phyloP scores from a whole-genome alignment of 768 basidiomycete species.

The Suillus subluteus region DNA sequence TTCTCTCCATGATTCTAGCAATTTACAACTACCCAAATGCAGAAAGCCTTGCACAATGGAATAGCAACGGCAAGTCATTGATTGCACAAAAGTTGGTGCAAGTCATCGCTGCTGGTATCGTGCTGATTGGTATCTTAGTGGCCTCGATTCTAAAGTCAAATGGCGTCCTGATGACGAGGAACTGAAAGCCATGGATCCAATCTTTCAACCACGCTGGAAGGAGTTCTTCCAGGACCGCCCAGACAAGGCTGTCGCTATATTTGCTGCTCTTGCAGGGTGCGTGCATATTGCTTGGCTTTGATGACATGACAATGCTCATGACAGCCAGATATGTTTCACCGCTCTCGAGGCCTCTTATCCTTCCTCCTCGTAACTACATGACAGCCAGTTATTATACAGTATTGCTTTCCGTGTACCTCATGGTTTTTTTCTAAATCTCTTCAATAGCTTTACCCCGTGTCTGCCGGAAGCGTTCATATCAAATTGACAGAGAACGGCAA shows the following conservation, averaged over 20 bases:
- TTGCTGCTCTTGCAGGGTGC: constrained; percentile 49
- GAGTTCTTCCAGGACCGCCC: too few relatives aligned
- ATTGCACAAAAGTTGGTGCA: constrained; percentile 19
- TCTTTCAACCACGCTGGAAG: constrained; percentile 44
- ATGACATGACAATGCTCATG: background rate
- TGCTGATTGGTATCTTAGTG: constrained; percentile 35
- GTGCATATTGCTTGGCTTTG: background rate
- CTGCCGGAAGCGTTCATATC: too few relatives aligned
- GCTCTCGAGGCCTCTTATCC: too few relatives aligned
- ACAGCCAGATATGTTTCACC: background rate
- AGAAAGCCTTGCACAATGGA: too few relatives aligned
- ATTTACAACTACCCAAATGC: too few relatives aligned
- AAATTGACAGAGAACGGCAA: too few relatives aligned
- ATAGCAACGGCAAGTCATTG: constrained; percentile 25
- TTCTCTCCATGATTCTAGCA: too few relatives aligned
- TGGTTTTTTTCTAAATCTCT: background rate
- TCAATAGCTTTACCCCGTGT: too few relatives aligned
- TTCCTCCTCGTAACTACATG: constrained; percentile 1
- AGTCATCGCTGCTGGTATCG: background rate
- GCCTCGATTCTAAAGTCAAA: constrained; percentile 57
- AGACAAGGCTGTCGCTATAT: constrained; percentile 44
- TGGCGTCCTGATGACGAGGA: constrained; percentile 55
- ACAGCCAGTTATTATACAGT: constrained; percentile 35
- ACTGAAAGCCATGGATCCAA: constrained; percentile 49
- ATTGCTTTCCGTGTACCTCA: constrained; percentile 4